A percentile compares a stretch with the other conserved stretches of the same genome.
These are phyloP conservation scores for Gossypium sturtianum DNA, from an alignment of 345 rosid species.

Conservation along the genomic window DNA sequence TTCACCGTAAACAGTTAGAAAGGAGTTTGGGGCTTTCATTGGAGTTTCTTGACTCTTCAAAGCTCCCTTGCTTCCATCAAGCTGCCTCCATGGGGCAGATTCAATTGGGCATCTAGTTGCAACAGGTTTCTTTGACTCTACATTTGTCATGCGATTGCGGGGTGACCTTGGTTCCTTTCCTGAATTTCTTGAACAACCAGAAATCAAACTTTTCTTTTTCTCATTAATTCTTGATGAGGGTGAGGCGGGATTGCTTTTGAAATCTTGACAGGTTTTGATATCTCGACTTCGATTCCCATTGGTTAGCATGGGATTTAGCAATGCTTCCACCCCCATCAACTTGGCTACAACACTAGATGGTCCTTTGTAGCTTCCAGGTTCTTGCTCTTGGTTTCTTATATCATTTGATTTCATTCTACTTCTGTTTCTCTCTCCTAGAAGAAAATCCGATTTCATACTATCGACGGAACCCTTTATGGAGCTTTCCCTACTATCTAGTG, in stretches of 20 bases:
- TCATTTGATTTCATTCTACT: constrained; percentile 13
- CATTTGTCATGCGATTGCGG: constrained; percentile 20
- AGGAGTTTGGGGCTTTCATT: constrained; percentile 21
- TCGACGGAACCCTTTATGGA: constrained; percentile 37
- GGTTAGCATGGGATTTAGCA: constrained; percentile 33
- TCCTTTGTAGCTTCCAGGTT: constrained; percentile 46
- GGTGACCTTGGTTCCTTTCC: constrained; percentile 41
- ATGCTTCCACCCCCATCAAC: constrained; percentile 81
- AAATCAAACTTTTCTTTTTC: constrained; percentile 29
- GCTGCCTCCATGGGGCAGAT: constrained; percentile 63
- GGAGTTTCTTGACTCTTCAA: constrained; percentile 23
- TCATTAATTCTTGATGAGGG: constrained; percentile 27
- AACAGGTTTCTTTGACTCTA: constrained; percentile 38
- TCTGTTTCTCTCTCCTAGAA: constrained; percentile 21
- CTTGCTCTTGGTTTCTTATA: constrained; percentile 33
- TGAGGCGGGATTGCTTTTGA: constrained; percentile 22
- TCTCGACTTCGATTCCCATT: constrained; percentile 18
- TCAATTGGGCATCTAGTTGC: constrained; percentile 51
- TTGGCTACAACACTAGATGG: constrained; percentile 72
- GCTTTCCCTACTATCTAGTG: constrained; percentile 71
- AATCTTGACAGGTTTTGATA: constrained; percentile 16
- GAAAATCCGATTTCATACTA: constrained; percentile 34
- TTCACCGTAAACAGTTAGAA: constrained; percentile 63
- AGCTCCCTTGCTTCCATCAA: constrained; percentile 43
- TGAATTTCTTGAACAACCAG: constrained; percentile 45